phyloP scores from a whole-genome alignment of 1,284 basidiomycete genomes.

The Ganoderma meredithae region DNA sequence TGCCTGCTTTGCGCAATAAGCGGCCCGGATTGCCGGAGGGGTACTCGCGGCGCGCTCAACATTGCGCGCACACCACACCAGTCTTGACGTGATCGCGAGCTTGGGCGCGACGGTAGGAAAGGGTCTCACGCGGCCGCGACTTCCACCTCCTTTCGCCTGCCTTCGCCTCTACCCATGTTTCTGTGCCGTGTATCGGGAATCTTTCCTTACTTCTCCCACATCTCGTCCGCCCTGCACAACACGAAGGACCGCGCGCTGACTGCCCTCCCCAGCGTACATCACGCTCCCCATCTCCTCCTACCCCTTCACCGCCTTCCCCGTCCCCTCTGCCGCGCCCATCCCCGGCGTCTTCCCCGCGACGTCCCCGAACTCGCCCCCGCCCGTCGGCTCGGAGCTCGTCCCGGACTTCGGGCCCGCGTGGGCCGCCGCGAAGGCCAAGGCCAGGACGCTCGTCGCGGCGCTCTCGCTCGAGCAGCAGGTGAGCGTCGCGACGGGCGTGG shows the following conservation, averaged over 20 bases:
- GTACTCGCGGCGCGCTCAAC: too few species aligned
- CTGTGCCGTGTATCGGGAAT: too few species aligned
- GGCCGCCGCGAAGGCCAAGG: constrained; percentile 48
- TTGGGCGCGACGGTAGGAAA: too few species aligned
- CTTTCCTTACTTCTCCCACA: too few species aligned
- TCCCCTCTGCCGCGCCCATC: constrained; percentile 40
- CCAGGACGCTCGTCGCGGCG: constrained; percentile 43
- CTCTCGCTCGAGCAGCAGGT: constrained; percentile 53
- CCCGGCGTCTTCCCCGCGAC: constrained; percentile 40
- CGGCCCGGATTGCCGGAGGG: too few species aligned
- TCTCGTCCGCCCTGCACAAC: neutral
- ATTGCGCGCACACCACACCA: too few species aligned
- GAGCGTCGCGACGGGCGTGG: constrained; percentile 49
- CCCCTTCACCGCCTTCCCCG: constrained; percentile 43
- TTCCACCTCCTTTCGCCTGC: too few species aligned
- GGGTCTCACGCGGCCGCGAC: too few species aligned
- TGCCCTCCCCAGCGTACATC: constrained; percentile 19
- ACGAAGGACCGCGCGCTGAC: neutral
- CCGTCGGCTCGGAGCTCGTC: constrained; percentile 41
- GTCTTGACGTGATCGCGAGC: too few species aligned
- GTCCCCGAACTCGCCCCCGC: constrained; percentile 41
- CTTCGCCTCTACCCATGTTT: too few species aligned
- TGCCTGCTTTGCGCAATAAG: too few species aligned
- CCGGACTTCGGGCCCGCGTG: constrained; percentile 55
- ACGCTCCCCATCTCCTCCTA: constrained; percentile 31